Evolutionary conservation across 371 early-diverging fungal genomes (phyloP), one percentile per base, ranked within the genome.

Genomic region (Saksenaea vasiformis): DNA sequence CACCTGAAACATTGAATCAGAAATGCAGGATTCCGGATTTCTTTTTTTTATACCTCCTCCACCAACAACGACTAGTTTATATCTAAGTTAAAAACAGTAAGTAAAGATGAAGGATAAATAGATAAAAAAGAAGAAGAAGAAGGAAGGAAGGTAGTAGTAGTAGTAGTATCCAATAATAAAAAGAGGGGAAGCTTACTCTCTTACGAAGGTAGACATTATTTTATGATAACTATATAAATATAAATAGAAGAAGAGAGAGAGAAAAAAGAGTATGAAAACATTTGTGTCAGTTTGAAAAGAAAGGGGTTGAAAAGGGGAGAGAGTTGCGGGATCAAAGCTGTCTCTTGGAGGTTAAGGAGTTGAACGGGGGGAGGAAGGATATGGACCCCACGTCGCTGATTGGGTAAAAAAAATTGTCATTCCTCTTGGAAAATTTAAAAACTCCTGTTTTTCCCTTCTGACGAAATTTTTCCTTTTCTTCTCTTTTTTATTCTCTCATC

Each of bases 1-100:
- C 88, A 64, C 79, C 76, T 75, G 51, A 26, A 44, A 26, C 19
- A 28, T n/a, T 11, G 51, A 47, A 47, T 47, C 51, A 47, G 51
- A 47, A 10, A 2, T 5, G 11, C 9, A 41, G 5, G 43, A 14
- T 10, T 38, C 38, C 10, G 10, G 38, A 38, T 38, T 38, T 13
- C 38, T 38, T 3, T 38, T 38, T 44, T 10, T 9, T 22, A 22
- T 47, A 22, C 51, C 51, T 47, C 51, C 51, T 19, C 51, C 51
- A 22, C 51, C 51, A 5, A 47, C 51, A 10, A 47, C 51, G 22
- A 47, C 51, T 17, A 47, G 51, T 22, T 47, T 47, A 47, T 47
- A 47, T 47, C 51, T 47, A 47, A 47, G 22, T 47, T 4, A 4
- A 31, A 31, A 31, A 31, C 31, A 7, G 31, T 31, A 31, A 31